Evolutionary conservation across 345 rosid genomes (phyloP), one percentile per base, ranked within the genome.

Genomic region (Salix caprea): DNA sequence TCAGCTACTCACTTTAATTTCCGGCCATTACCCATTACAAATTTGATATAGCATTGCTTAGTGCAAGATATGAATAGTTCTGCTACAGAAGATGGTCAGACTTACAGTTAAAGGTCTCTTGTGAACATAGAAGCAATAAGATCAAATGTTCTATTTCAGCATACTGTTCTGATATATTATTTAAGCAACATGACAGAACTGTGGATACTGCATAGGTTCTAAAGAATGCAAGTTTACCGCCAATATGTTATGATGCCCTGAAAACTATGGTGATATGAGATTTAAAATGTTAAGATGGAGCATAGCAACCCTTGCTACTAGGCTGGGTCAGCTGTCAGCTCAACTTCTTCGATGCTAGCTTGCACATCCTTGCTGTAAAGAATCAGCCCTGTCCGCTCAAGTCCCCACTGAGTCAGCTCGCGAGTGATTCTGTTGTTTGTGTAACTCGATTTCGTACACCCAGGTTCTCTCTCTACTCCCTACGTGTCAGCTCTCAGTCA

Each of bases 1-100:
- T 81, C 68, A 73, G 90, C 86, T 70, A 90, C 91, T 42, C 74
- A 79, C 82, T 86, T 81, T 61, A 83, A 86, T 56, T 67, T 91
- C 76, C 82, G 73, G 10, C 88, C 92, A 14, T 58, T 65, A 48
- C 90, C 84, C 52, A 9, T 77, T 61, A 48, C 64, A 19, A 82
- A 73, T 60, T 82, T 82, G 76, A 73, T 67, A 81, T 64, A 52
- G 66, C 69, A 73, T 19, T 70, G 72, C 54, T 70, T 62, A 13
- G 50, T 74, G 16, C 21, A 72, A 73, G 61, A 19, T 14, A 7
- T 52, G 54, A 80, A 76, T 64, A 64, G 50, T 30, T 66, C 48
- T 69, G 19, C 11, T 11, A 24, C 50, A 52, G 48, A 24, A 62
- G 70, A 75, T 21, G 6, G 23, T 14, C 66, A 65, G 54, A 69